A percentile compares a stretch with the other conserved stretches of the same genome.
phyloP scores from a whole-genome alignment of 2,329 filamentous ascomycete genomes.

The Pseudogymnoascus sp. region DNA sequence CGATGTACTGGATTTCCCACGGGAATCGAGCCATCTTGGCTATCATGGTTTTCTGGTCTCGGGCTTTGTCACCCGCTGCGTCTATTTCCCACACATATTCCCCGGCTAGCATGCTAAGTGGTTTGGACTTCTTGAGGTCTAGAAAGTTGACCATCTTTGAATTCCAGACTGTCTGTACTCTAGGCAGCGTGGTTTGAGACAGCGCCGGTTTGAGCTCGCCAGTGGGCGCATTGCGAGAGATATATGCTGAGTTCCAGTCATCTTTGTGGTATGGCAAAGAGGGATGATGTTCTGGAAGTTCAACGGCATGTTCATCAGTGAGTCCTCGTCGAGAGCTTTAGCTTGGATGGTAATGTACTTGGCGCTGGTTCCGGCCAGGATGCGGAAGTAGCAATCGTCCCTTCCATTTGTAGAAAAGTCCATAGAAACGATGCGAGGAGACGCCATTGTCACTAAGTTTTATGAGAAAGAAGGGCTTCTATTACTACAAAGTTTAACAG shows the following conservation, averaged over 20 bases:
- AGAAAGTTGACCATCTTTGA: background rate
- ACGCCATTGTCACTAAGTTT: background rate
- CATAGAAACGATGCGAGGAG: background rate
- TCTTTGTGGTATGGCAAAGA: background rate
- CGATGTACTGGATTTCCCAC: conserved; percentile 20
- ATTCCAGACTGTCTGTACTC: background rate
- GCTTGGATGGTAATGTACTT: background rate
- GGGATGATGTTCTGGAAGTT: background rate
- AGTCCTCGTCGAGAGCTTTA: background rate
- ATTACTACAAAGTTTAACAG: background rate
- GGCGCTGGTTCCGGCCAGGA: background rate
- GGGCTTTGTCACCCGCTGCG: background rate
- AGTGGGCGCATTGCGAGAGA: background rate
- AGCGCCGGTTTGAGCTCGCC: background rate
- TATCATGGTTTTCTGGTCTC: background rate
- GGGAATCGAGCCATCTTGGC: conserved; percentile 21
- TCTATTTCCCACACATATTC: background rate
- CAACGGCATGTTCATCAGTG: background rate
- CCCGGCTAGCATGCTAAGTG: background rate
- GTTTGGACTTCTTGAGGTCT: background rate
- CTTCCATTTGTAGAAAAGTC: background rate
- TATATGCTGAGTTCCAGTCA: background rate
- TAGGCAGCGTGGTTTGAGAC: background rate
- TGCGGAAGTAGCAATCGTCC: background rate
- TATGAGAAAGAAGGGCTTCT: background rate